Evolutionary conservation across 1,284 basidiomycete species (phyloP).

Genomic region (Ceratobasidium sp.): DNA sequence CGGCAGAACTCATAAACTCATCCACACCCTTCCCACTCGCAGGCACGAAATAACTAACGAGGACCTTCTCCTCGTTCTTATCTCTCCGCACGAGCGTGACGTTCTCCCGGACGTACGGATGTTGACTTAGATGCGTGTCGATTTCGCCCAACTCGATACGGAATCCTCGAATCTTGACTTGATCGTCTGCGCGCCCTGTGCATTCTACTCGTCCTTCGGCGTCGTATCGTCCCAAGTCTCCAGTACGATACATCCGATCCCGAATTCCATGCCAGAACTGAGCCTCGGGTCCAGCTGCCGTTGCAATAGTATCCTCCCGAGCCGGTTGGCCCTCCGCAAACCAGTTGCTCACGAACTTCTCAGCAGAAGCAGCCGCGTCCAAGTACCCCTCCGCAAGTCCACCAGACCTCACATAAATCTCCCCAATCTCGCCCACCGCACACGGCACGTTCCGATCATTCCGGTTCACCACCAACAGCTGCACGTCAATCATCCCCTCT

Average conservation of each 20-base stretch:
- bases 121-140: conserved; percentile 95
- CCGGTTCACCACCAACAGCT: conserved; percentile 96
- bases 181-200: conserved; percentile 97
- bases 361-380: conserved; percentile 84
- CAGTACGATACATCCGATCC: conserved; percentile 98
- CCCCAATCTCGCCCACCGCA: conserved; percentile 96
- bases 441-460: conserved; percentile 91
- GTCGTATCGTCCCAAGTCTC: conserved; percentile 95
- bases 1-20: conserved; percentile 78
- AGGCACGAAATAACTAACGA: conserved; percentile 99
- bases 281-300: conserved; percentile 74
- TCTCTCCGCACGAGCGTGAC: conserved; percentile 97
- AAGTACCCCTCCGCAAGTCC: conserved; percentile 97
- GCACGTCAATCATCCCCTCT: conserved; percentile 97
- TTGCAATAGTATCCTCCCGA: conserved; percentile 79
- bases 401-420: conserved; percentile 98
- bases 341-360: conserved; percentile 96
- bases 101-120: conserved; percentile 95
- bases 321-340: conserved; percentile 68
- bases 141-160: conserved; percentile 99
- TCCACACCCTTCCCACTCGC: conserved; percentile 78
- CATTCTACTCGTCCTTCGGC: conserved; percentile 97
- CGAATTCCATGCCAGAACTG: conserved; percentile 96
- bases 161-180: conserved; percentile 99
- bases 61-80: conserved; percentile 99